These are phyloP conservation scores for Xanthoconium purpureum DNA, from an alignment of 768 basidiomycete genomes.

Conservation along the genomic window DNA sequence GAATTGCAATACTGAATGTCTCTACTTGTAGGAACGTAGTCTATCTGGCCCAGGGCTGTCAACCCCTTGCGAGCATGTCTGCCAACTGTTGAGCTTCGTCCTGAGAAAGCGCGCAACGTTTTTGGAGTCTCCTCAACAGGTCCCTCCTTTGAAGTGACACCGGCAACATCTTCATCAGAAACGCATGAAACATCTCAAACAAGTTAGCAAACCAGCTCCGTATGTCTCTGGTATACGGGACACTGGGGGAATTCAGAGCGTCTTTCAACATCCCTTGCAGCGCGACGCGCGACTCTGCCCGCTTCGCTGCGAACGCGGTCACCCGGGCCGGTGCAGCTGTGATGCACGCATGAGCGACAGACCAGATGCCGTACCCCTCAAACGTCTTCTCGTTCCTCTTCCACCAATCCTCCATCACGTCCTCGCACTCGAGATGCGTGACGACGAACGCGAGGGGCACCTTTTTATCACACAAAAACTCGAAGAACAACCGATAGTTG, in stretches of 20 bases:
- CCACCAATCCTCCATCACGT: too few species aligned
- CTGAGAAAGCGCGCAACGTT: not conserved
- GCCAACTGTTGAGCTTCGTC: not conserved
- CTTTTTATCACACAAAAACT: too few species aligned
- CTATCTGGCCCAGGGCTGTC: not conserved
- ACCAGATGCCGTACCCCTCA: too few species aligned
- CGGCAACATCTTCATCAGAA: not conserved
- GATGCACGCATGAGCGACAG: not conserved
- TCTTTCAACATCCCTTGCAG: not conserved
- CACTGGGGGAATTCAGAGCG: not conserved
- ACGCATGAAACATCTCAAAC: not conserved
- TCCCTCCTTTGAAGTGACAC: not conserved
- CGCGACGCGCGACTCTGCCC: slow-evolving; percentile 1
- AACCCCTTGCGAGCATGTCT: not conserved
- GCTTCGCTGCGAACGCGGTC: not conserved
- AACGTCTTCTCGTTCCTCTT: too few species aligned
- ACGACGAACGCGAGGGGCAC: too few species aligned
- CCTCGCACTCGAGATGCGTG: too few species aligned
- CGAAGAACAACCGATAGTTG: slow-evolving; percentile 9
- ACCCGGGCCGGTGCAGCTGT: not conserved
- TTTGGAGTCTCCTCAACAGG: not conserved
- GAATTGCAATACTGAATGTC: not conserved
- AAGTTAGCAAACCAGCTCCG: not conserved
- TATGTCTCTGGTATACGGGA: slow-evolving; percentile 1
- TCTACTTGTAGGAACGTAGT: not conserved